Evolutionary conservation across 2,329 filamentous ascomycete genomes (phyloP), one percentile per base, ranked within the genome.

Genomic region (Phaeoacremonium minimum): DNA sequence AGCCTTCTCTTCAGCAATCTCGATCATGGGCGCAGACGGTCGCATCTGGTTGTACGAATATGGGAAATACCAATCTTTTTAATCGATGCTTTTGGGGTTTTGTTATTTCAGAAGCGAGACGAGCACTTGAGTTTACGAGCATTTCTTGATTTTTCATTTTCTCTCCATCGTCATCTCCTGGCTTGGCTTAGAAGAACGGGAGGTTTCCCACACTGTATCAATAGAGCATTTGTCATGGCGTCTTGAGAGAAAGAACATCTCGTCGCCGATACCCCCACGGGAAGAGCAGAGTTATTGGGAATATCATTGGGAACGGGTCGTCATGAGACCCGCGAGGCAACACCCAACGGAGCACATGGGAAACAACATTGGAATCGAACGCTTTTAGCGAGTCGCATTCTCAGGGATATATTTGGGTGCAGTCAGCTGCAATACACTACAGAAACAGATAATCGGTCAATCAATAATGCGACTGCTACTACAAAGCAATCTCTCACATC

Each of bases 231-330:
- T 26, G 22, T 26, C 22, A 26, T 26, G 22, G 22, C 22, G 22
- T 26, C 22, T 9, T 9, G 9, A 26, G 22, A 26, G n/a, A n/a
- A 26, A n/a, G n/a, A n/a, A n/a, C n/a, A n/a, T 26, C 22, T 26
- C 22, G 22, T 26, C 22, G 22, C 22, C 36, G 36, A 38, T 43
- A 45, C 35, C 46, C 33, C 32, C 38, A 32, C 29, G 32, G 38
- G 40, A 44, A 37, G 32, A 41, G 33, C 40, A 41, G 38, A 35
- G 36, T 36, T 38, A 43, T 33, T 33, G 17, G 32, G 36, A 32
- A 31, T 17, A 35, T 30, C n/a, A n/a, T n/a, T n/a, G n/a, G n/a
- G n/a, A n/a, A n/a, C n/a, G n/a, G n/a, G n/a, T n/a, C n/a, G n/a
- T n/a, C n/a, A n/a, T n/a, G n/a, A n/a, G n/a, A n/a, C n/a, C n/a